These are phyloP conservation scores for Oryza glaberrima DNA, from an alignment of 176 grass and related monocot genomes.

Conservation along the genomic window DNA sequence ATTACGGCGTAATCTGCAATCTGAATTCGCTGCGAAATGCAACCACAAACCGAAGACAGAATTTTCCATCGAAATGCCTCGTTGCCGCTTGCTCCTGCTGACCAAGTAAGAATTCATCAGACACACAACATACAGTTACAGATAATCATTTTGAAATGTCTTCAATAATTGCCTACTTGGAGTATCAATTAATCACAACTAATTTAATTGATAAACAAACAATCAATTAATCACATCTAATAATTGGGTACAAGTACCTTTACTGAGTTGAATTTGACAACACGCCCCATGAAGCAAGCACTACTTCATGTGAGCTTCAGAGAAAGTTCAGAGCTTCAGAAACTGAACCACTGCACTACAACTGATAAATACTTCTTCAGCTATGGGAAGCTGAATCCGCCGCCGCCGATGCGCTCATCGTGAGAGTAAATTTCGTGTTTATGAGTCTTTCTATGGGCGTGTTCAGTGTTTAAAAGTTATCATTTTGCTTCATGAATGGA, in stretches of 20 bases:
- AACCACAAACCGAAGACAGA: too few relatives aligned
- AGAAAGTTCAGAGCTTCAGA: not conserved
- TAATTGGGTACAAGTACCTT: not conserved
- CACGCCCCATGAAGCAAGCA: conserved; percentile 50
- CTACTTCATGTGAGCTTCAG: conserved; percentile 38
- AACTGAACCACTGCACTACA: not conserved
- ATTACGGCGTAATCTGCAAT: too few relatives aligned
- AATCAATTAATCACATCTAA: not conserved
- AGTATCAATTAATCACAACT: not conserved
- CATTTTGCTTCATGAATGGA: too few relatives aligned
- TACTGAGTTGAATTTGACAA: not conserved
- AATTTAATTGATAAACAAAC: not conserved
- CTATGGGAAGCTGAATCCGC: conserved; percentile 80
- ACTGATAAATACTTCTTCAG: not conserved
- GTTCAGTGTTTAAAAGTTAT: too few relatives aligned
- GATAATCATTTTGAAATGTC: not conserved
- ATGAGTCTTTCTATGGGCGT: too few relatives aligned
- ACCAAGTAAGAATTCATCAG: not conserved
- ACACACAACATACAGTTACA: not conserved
- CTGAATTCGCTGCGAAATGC: too few relatives aligned
- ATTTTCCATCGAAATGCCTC: too few relatives aligned
- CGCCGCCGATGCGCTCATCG: conserved; percentile 37
- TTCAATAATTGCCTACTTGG: not conserved
- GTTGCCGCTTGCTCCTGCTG: not conserved
- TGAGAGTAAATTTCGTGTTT: too few relatives aligned